phyloP scores from a whole-genome alignment of 2,329 filamentous ascomycete genomes.

The Pseudopithomyces chartarum region DNA sequence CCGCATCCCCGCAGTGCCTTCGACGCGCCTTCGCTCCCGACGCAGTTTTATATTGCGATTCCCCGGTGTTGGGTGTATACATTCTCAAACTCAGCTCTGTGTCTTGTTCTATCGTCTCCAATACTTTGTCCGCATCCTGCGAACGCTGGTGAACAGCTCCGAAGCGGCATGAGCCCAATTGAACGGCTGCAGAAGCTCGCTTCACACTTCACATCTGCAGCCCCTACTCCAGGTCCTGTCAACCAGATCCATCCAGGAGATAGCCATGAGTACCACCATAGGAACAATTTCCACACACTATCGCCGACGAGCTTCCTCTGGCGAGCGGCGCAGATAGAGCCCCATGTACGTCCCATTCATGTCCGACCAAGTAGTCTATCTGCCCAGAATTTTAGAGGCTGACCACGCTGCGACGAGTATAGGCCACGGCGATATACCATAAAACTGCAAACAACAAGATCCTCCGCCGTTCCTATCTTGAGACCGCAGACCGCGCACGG shows the following conservation, averaged over 20 bases:
- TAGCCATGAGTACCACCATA: slow-evolving; percentile 50
- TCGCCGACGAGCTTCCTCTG: slow-evolving; percentile 88
- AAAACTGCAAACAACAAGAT: slow-evolving; percentile 76
- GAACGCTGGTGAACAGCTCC: background rate
- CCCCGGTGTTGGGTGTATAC: background rate
- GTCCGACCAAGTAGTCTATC: background rate
- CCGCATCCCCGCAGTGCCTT: slow-evolving; percentile 3
- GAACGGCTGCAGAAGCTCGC: slow-evolving; percentile 44
- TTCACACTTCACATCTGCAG: slow-evolving; percentile 42
- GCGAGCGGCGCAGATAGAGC: slow-evolving; percentile 86
- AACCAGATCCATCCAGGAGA: slow-evolving; percentile 45
- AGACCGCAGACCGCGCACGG: slow-evolving; percentile 82
- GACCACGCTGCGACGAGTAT: background rate
- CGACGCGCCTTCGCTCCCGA: background rate
- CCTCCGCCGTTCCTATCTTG: slow-evolving; percentile 76
- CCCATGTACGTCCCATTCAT: slow-evolving; percentile 59
- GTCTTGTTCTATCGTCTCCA: background rate
- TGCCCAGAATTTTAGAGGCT: background rate
- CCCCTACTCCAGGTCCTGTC: slow-evolving; percentile 28
- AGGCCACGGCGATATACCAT: slow-evolving; percentile 83
- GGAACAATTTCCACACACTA: slow-evolving; percentile 73
- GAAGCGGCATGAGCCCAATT: slow-evolving; percentile 8
- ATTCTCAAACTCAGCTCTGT: background rate
- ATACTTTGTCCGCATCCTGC: background rate
- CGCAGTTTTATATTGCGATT: background rate